phyloP scores from a whole-genome alignment of 495 filamentous ascomycete species.

The Penicillium malachiteum region DNA sequence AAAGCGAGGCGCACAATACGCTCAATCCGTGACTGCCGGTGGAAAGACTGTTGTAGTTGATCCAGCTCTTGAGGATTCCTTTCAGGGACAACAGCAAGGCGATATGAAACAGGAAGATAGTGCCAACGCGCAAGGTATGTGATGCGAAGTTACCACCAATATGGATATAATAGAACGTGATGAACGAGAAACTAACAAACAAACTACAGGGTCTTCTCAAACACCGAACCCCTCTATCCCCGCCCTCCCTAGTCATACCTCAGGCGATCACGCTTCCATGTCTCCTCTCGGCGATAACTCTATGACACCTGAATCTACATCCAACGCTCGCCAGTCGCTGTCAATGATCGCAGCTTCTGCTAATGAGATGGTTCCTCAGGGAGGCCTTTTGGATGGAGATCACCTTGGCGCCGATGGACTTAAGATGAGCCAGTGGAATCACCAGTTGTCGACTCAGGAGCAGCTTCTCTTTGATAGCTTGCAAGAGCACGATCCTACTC shows the following conservation, averaged over 20 bases:
- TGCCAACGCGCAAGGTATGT: conserved; percentile 24
- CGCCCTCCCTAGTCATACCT: conserved; percentile 34
- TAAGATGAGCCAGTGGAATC: conserved; percentile 40
- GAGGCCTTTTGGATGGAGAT: conserved; percentile 41
- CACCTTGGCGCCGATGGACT: conserved; percentile 30
- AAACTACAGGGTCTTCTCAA: conserved; percentile 30
- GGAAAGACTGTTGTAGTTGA: conserved; percentile 51
- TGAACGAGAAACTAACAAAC: conserved; percentile 17
- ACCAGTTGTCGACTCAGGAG: conserved; percentile 43
- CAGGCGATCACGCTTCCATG: conserved; percentile 36
- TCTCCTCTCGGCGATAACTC: conserved; percentile 44
- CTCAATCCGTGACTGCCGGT: conserved; percentile 47
- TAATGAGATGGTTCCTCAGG: conserved; percentile 49
- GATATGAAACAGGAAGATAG: conserved; percentile 30
- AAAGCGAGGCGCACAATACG: conserved; percentile 43
- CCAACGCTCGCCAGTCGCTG: conserved; percentile 46
- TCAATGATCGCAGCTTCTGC: conserved; percentile 52
- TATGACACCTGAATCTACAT: conserved; percentile 38
- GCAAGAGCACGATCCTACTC: conserved; percentile 45
- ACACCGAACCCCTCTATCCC: conserved; percentile 31
- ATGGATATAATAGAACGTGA: neutral
- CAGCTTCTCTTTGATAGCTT: conserved; percentile 48
- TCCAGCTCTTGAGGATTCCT: conserved; percentile 45
- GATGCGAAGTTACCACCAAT: neutral
- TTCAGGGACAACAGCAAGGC: conserved; percentile 34